phyloP scores from a whole-genome alignment of 1,284 basidiomycete genomes.

The Athelia sp. region DNA sequence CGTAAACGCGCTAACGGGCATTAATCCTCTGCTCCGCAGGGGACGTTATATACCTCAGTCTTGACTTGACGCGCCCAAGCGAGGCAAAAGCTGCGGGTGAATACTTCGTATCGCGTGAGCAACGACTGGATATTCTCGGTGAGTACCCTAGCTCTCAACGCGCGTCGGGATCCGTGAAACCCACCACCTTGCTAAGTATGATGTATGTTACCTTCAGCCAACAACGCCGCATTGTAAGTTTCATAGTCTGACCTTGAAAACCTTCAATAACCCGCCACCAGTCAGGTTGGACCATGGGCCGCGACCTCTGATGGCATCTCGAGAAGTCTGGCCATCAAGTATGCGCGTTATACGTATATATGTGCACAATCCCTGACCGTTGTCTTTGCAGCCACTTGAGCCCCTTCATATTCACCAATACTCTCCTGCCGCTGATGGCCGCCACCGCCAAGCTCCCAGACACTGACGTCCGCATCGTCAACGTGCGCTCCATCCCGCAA shows the following conservation, averaged over 20 bases:
- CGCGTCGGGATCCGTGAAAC: neutral
- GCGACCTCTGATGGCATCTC: constrained; percentile 16
- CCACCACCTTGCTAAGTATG: neutral
- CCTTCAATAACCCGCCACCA: too few species aligned
- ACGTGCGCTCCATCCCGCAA: constrained; percentile 5
- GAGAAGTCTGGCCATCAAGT: constrained; percentile 40
- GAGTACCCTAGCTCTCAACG: constrained; percentile 11
- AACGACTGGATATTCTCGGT: constrained; percentile 53
- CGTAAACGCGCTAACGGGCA: too few species aligned
- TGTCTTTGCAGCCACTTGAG: constrained; percentile 40
- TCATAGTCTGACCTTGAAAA: too few species aligned
- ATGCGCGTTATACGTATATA: constrained; percentile 6
- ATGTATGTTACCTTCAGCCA: constrained; percentile 27
- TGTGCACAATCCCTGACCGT: too few species aligned
- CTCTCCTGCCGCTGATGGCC: constrained; percentile 42
- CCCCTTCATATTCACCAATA: constrained; percentile 40
- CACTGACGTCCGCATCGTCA: constrained; percentile 47
- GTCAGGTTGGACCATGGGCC: neutral
- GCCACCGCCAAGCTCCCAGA: constrained; percentile 36
- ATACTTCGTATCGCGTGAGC: constrained; percentile 39
- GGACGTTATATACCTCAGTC: constrained; percentile 35
- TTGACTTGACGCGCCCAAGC: constrained; percentile 41
- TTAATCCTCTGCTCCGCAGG: too few species aligned
- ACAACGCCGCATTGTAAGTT: constrained; percentile 48
- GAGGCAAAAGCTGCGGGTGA: constrained; percentile 39